Conservation (phyloP, 108 stramenopile genomes). For the Fragilariopsis cylindrus region DNA sequence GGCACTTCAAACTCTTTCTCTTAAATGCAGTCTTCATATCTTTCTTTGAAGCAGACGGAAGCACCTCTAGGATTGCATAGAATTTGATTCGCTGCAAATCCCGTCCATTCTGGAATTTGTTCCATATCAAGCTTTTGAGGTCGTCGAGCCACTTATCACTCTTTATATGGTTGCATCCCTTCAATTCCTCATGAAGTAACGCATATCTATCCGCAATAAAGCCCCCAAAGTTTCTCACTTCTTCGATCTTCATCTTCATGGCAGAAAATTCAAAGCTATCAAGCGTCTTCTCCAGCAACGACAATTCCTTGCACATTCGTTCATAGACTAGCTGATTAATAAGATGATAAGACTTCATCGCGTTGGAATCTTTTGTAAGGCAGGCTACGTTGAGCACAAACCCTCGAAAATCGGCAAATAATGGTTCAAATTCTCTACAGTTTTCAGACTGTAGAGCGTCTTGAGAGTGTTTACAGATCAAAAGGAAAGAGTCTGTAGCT, state of each 20-base stretch:
- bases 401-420: slow-evolving; percentile 46
- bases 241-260: slow-evolving; percentile 28
- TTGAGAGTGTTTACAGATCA: slow-evolving; percentile 31
- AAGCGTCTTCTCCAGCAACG: slow-evolving; percentile 34
- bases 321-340: slow-evolving; percentile 49
- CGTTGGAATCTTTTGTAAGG: slow-evolving; percentile 14
- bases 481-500: slow-evolving; percentile 20
- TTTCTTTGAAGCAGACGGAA: slow-evolving; percentile 43
- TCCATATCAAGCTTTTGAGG: slow-evolving; percentile 35
- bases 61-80: slow-evolving; percentile 45
- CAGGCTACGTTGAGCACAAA: slow-evolving; percentile 34
- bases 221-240: slow-evolving; percentile 34
- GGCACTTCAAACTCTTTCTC: slow-evolving; percentile 3
- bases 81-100: slow-evolving; percentile 45
- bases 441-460: slow-evolving; percentile 24
- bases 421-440: slow-evolving; percentile 36
- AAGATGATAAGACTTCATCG: slow-evolving; percentile 26
- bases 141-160: slow-evolving; percentile 41
- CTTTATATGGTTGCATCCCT: not conserved
- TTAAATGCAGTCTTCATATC: slow-evolving; percentile 47
- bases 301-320: not conserved
- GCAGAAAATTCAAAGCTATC: slow-evolving; percentile 38
- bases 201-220: slow-evolving; percentile 46
- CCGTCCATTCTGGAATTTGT: slow-evolving; percentile 45
- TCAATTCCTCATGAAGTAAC: slow-evolving; percentile 42